These are phyloP conservation scores for Fusarium irregulare DNA, from an alignment of 2,329 filamentous ascomycete genomes.

Conservation along the genomic window DNA sequence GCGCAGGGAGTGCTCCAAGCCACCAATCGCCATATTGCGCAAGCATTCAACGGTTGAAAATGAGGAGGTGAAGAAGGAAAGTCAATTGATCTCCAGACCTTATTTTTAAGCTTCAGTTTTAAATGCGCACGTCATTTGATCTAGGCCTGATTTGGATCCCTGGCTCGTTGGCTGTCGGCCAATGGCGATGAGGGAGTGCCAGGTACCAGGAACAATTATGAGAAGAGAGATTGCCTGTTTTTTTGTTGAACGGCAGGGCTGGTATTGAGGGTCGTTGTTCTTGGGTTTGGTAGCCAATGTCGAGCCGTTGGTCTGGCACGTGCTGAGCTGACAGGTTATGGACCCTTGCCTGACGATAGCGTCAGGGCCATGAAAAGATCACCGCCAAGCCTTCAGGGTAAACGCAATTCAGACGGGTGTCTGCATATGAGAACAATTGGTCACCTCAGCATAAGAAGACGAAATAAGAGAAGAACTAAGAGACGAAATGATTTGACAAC, in stretches of 20 bases:
- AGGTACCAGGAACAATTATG: background rate
- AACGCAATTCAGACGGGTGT: no score
- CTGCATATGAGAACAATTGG: no score
- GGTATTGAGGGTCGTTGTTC: background rate
- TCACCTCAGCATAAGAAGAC: no score
- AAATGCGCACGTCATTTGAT: background rate
- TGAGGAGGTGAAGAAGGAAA: fast-evolving
- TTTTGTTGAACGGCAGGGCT: background rate
- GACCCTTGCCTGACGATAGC: no score
- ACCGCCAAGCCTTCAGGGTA: background rate
- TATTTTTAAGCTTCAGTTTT: background rate
- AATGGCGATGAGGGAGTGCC: background rate
- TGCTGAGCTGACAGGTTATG: background rate
- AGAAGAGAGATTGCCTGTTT: background rate
- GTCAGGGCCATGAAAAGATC: background rate
- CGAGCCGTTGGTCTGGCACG: background rate
- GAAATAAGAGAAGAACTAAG: no score
- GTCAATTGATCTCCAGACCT: background rate
- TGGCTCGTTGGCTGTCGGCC: background rate
- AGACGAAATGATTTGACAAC: background rate
- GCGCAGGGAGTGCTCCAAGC: background rate
- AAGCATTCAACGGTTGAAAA: fast-evolving
- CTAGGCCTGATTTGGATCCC: background rate
- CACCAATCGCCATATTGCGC: background rate
- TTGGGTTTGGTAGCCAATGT: background rate